Evolutionary conservation across 352 stramenopile genomes (phyloP), one percentile per base, ranked within the genome.

Genomic region (Phytophthora pistaciae): DNA sequence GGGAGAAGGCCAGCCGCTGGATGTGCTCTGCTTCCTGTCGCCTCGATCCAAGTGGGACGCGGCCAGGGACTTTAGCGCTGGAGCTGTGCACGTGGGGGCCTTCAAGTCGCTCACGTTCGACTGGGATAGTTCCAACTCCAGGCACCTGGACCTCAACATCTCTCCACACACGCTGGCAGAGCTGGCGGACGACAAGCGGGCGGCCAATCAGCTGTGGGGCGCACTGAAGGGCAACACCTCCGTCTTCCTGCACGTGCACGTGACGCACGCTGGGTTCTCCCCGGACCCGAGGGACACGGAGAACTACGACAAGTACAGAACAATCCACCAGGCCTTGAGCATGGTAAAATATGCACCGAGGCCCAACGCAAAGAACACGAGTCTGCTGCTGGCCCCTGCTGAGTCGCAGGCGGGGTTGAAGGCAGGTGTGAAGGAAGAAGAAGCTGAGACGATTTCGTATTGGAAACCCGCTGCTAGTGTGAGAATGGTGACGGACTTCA

Each of bases 401-500:
- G 23, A 56, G 58, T 10, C 53, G 56, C 46, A 65, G 52, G 29
- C 64, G n/a, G 40, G 46, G 8, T 61, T 53, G 3, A 59, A 60
- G 0, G 54, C 38, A 6, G 38, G 13, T 10, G 38, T 18, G 38
- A 18, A 64, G 9, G 73, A 84, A 20, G 66, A 78, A 10, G 70
- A 83, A 40, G 56, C 82, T 27, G 69, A 64, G 9, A 77, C 68
- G 1, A 71, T 93, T 31, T 84, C 85, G 11, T 94, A 91, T 66
- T 95, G 88, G 88, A 95, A 95, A 54, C 82, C 88, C 31, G 79
- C 85, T 27, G 89, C 84, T 70, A 87, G 81, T 60, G 79, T 95
- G 44, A 78, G 85, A 6, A 67, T 95, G 16, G 88, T 95, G 56
- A 93, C 86, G 2, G 85, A 91, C 33, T 93, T 93, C 56, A 92